phyloP scores from a whole-genome alignment of 345 rosid species.

The Populus alba region DNA sequence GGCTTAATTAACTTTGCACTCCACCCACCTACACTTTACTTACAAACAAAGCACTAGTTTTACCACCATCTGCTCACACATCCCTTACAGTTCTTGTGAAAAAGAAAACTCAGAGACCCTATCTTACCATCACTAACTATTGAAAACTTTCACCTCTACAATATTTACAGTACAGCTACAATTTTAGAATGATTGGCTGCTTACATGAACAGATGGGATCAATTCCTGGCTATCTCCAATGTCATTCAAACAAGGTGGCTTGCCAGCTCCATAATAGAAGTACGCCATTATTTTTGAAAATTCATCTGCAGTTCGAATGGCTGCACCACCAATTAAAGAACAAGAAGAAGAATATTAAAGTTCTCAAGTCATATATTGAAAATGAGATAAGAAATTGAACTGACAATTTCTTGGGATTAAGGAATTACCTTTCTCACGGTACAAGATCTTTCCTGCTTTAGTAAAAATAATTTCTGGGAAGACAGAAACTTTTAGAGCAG shows the following conservation, averaged over 20 bases:
- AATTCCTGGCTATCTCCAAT: conserved; percentile 41
- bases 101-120: not conserved
- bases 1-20: no score
- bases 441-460: conserved; percentile 78
- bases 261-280: conserved; percentile 87
- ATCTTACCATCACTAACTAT: not conserved
- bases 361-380: conserved; percentile 3
- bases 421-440: conserved; percentile 72
- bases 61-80: not conserved
- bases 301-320: conserved; percentile 62
- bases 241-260: conserved; percentile 57
- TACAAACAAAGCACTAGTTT: not conserved
- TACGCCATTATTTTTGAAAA: conserved; percentile 81
- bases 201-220: conserved; percentile 47
- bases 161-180: not conserved
- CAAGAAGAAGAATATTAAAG: no score
- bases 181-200: conserved; percentile 15
- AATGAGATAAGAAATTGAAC: not conserved
- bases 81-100: not conserved
- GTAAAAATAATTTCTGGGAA: conserved; percentile 83
- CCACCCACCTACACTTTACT: not conserved
- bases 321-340: conserved; percentile 36
- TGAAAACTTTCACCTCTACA: not conserved
- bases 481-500: conserved; percentile 59
- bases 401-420: not conserved